phyloP scores from a whole-genome alignment of 2,329 filamentous ascomycete genomes.

The Botrytis medusae region DNA sequence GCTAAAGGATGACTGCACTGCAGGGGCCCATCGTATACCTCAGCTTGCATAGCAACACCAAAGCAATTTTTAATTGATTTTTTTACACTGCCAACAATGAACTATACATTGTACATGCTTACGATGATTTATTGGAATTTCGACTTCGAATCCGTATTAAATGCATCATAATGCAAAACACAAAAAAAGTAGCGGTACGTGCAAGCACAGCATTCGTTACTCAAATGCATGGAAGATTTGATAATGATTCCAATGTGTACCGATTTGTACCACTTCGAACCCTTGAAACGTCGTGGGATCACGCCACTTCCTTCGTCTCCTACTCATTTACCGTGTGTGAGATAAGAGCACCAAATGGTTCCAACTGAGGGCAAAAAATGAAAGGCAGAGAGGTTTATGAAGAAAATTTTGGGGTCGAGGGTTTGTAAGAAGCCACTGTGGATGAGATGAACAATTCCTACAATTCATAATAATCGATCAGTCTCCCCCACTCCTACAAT shows the following conservation, averaged over 20 bases:
- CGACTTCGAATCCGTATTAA: slow-evolving; percentile 14
- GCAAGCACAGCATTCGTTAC: background rate
- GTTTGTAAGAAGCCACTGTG: background rate
- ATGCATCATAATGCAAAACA: background rate
- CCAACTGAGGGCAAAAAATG: background rate
- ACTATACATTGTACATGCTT: background rate
- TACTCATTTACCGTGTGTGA: slow-evolving; percentile 14
- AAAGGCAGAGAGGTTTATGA: background rate
- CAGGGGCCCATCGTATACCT: slow-evolving; percentile 13
- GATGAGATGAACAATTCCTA: background rate
- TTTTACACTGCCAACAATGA: background rate
- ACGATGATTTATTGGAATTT: slow-evolving; percentile 13
- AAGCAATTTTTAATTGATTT: background rate
- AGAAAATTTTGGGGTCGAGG: slow-evolving; percentile 1
- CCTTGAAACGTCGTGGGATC: slow-evolving; percentile 21
- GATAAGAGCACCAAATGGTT: background rate
- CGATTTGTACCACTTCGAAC: background rate
- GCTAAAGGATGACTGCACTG: slow-evolving; percentile 24
- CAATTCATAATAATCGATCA: background rate
- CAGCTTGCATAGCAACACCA: slow-evolving; percentile 12
- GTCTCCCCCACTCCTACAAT: background rate
- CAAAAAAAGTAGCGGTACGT: background rate
- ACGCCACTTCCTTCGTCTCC: slow-evolving; percentile 21
- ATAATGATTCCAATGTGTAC: background rate
- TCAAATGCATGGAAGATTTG: background rate